Base-by-base conservation (phyloP, 768 basidiomycete genomes). In the Phaeolepiota aurea region DNA sequence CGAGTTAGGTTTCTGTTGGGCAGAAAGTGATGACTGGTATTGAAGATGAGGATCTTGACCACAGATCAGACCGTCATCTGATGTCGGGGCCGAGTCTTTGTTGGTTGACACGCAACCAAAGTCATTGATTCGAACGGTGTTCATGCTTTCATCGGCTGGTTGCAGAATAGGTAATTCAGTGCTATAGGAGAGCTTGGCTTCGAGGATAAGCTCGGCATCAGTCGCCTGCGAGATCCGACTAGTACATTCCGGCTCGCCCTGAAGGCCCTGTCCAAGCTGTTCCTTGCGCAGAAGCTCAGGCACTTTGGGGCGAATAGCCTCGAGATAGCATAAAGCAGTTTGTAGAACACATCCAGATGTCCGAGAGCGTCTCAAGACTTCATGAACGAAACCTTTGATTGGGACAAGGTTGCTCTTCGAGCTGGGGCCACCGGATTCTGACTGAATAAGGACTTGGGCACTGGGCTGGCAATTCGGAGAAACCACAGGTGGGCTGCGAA, bases 291-390 rank as follows among this genome's bases (percentile, higher is more conserved):
- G 64, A 7, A 88, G 65, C 34, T 80, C 77, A 1, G 84, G 78
- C 10, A 92, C 62, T 55, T 76, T 81, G 19, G 65, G 54, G 3
- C 87, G 80, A n/a, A 89, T 72, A 3, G 84, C 87, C 58, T 90
- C 87, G 10, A 93, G 65, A 54, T 92, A 93, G 55, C 90, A 89
- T 0, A 90, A 63, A 0, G 91, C 90, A 0, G 88, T 86, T 55
- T 93, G 89, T 5, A 94, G 70, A 3, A 90, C 86, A 32, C 73
- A 77, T 32, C 82, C 85, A 3, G 87, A 85, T 0, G 89, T 92
- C 35, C 87, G 76, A 10, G 87, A 91, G 25, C 91, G 82, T 38
- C 87, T 75, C 11, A 94, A 71, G 5, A 92, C 85, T 61, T 94
- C 89, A 54, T 88, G 84, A 20, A 94, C 87, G 51, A 94, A 94